A percentile compares a stretch with the other conserved stretches of the same genome.
Evolutionary conservation across 2,329 filamentous ascomycete species (phyloP).

Genomic region (Pseudomassariella vexata): DNA sequence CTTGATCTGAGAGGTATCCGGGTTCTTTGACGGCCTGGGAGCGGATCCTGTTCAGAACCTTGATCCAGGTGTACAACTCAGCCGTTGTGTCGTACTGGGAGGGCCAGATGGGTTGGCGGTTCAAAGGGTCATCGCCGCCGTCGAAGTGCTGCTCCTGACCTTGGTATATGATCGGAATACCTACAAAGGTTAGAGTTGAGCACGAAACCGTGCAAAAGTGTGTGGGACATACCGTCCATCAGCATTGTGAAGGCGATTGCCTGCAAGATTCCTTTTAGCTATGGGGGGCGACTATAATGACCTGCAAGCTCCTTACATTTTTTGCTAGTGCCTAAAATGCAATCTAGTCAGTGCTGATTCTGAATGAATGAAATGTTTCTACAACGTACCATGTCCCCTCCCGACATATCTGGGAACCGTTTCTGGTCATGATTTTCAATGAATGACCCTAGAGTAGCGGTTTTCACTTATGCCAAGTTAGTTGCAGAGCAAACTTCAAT

Average conservation of each 20-base stretch:
- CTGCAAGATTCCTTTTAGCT: too few species aligned
- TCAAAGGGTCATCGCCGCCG: slow-evolving; percentile 33
- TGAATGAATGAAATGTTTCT: too few species aligned
- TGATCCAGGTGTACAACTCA: slow-evolving; percentile 38
- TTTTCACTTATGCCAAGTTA: too few species aligned
- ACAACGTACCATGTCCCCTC: slow-evolving; percentile 31
- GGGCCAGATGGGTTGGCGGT: slow-evolving; percentile 45
- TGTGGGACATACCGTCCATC: too few species aligned
- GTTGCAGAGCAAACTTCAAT: too few species aligned
- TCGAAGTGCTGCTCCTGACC: slow-evolving; percentile 51
- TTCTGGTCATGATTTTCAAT: slow-evolving; percentile 43
- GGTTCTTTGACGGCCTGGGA: slow-evolving; percentile 30
- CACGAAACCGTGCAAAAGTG: too few species aligned
- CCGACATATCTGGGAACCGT: slow-evolving; percentile 38
- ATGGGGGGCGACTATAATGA: too few species aligned
- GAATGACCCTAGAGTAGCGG: slow-evolving; percentile 35
- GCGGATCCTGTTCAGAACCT: slow-evolving; percentile 43
- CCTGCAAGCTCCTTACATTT: slow-evolving; percentile 34
- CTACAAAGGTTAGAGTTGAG: neutral
- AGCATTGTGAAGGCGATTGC: slow-evolving; percentile 49
- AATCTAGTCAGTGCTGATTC: too few species aligned
- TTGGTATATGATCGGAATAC: slow-evolving; percentile 53
- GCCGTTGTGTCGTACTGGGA: slow-evolving; percentile 35
- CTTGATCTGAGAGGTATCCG: slow-evolving; percentile 32
- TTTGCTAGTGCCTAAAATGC: too few species aligned